These are phyloP conservation scores for Conticribra guillardii DNA, from an alignment of 108 stramenopile species.

Conservation along the genomic window DNA sequence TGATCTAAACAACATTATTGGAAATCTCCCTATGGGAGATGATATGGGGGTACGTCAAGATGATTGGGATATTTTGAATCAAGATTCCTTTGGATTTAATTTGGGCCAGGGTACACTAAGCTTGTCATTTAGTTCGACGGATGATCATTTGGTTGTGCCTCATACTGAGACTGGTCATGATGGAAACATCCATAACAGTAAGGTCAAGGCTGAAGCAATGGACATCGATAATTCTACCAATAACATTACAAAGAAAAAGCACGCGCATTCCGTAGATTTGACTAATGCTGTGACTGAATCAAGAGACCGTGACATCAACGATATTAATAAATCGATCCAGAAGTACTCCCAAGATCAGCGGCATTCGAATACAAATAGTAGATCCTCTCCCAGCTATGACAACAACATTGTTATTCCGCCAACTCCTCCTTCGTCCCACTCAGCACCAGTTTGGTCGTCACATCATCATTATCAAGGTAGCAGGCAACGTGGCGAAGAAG, in stretches of 20 bases:
- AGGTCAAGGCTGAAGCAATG: constrained; percentile 10
- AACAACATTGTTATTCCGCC: constrained; percentile 1
- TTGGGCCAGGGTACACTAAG: constrained; percentile 24
- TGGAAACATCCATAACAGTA: neutral
- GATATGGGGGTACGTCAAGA: constrained; percentile 1
- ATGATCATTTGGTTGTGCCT: constrained; percentile 8
- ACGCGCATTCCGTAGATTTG: constrained; percentile 12
- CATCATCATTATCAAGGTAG: constrained; percentile 3
- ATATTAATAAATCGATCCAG: too few species aligned
- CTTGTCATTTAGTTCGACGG: constrained; percentile 14
- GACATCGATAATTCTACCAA: constrained; percentile 2
- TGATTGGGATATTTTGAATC: constrained; percentile 25
- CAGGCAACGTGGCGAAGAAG: neutral
- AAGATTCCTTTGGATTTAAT: constrained; percentile 32
- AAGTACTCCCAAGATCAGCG: too few species aligned
- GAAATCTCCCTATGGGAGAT: neutral
- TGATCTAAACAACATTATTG: neutral
- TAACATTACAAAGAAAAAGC: too few species aligned
- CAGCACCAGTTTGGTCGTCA: neutral
- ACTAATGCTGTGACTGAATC: constrained; percentile 16
- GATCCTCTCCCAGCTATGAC: neutral
- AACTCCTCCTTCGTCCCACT: neutral
- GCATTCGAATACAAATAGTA: too few species aligned
- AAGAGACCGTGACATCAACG: constrained; percentile 3
- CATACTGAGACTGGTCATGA: neutral